A percentile compares a stretch with the other conserved stretches of the same genome.
phyloP scores from a whole-genome alignment of 2,329 filamentous ascomycete genomes.

The Fusarium globosum region DNA sequence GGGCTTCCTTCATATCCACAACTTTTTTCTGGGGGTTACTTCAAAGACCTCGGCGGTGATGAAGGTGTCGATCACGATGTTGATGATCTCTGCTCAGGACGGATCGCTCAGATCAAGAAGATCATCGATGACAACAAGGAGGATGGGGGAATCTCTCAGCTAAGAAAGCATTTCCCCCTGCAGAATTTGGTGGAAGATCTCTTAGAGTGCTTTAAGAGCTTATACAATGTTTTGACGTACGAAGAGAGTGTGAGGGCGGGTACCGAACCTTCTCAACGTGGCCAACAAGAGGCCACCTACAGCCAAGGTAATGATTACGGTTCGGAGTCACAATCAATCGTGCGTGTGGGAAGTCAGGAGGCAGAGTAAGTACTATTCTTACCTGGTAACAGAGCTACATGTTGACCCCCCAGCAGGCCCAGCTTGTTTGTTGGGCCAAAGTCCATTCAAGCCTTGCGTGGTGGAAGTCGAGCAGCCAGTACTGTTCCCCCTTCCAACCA shows the following conservation, averaged over 20 bases:
- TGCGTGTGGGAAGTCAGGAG: slow-evolving; percentile 31
- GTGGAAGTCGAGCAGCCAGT: not conserved
- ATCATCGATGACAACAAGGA: slow-evolving; percentile 20
- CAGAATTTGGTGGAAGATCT: slow-evolving; percentile 33
- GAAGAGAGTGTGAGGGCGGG: not conserved
- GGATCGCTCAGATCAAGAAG: slow-evolving; percentile 35
- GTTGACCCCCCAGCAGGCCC: slow-evolving; percentile 25
- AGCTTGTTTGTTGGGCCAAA: slow-evolving; percentile 36
- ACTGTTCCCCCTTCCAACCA: slow-evolving; percentile 39
- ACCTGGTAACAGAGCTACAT: not conserved
- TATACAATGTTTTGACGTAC: slow-evolving; percentile 21
- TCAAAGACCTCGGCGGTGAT: slow-evolving; percentile 40
- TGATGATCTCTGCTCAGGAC: slow-evolving; percentile 38
- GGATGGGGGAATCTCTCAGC: slow-evolving; percentile 8
- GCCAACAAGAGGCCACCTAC: slow-evolving; percentile 22
- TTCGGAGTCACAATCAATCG: slow-evolving; percentile 44
- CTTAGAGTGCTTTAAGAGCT: slow-evolving; percentile 28
- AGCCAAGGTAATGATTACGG: slow-evolving; percentile 33
- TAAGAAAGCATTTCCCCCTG: slow-evolving; percentile 35
- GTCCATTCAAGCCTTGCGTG: slow-evolving; percentile 37
- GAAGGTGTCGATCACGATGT: slow-evolving; percentile 11
- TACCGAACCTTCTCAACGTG: not conserved
- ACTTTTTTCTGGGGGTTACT: slow-evolving; percentile 41
- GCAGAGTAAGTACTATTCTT: slow-evolving; percentile 20
- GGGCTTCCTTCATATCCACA: not conserved